Conservation (phyloP, 176 grass and related monocot species). For the Saccharum officinarum region DNA sequence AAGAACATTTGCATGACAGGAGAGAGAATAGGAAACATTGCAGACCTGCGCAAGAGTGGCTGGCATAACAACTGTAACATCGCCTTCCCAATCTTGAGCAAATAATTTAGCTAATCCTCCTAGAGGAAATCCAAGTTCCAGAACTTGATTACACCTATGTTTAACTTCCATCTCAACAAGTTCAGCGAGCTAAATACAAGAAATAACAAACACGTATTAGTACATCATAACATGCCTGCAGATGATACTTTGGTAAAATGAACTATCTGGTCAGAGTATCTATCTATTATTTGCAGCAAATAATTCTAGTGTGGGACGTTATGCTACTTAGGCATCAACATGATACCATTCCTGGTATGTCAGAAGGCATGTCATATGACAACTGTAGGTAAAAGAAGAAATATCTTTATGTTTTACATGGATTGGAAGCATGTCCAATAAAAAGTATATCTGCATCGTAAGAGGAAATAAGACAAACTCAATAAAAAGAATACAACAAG, state of each 20-base stretch:
- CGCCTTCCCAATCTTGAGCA: slow-evolving; percentile 96
- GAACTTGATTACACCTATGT: slow-evolving; percentile 89
- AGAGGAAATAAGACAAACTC: slow-evolving; percentile 29
- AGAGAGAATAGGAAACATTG: background rate
- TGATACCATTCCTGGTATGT: background rate
- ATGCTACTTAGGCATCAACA: slow-evolving; percentile 16
- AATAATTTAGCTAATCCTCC: slow-evolving; percentile 88
- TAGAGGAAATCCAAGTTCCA: slow-evolving; percentile 86
- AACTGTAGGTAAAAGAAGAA: background rate
- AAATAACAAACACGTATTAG: background rate
- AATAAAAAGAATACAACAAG: background rate
- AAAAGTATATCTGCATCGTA: background rate
- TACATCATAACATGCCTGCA: background rate
- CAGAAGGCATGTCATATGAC: background rate
- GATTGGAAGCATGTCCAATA: background rate
- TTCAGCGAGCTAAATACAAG: slow-evolving; percentile 16
- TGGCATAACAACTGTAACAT: slow-evolving; percentile 93
- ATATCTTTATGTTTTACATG: background rate
- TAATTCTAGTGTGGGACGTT: background rate
- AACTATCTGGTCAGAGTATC: background rate
- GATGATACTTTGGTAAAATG: background rate
- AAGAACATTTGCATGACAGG: background rate
- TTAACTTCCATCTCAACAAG: slow-evolving; percentile 94
- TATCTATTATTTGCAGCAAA: slow-evolving; percentile 8
- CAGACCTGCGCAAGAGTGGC: slow-evolving; percentile 82